A percentile compares a stretch with the other conserved stretches of the same genome.
Evolutionary conservation across 148 eudicot genomes (phyloP).

Genomic region (Camellia japonica): DNA sequence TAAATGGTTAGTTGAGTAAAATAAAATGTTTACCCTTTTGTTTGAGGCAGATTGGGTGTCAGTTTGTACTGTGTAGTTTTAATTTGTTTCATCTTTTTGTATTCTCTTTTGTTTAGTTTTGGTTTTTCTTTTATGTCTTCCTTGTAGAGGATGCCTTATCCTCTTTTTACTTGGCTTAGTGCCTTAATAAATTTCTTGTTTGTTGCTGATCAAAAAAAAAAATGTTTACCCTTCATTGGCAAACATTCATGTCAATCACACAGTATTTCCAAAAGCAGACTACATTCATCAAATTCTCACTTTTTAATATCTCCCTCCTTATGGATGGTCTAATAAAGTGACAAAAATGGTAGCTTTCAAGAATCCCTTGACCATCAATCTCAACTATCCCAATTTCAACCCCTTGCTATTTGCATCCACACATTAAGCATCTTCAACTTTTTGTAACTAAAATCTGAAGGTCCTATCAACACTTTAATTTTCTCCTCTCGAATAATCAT

Average conservation of each 20-base stretch:
- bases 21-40: neutral
- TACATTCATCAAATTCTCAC: neutral
- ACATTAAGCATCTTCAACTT: slow-evolving; percentile 3
- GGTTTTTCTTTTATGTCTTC: too few relatives aligned
- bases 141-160: too few relatives aligned
- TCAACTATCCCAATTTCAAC: neutral
- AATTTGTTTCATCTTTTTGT: too few relatives aligned
- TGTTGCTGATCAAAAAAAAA: too few relatives aligned
- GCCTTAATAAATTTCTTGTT: too few relatives aligned
- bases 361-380: neutral
- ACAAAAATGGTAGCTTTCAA: slow-evolving; percentile 9
- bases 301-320: neutral
- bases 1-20: neutral
- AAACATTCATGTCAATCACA: neutral
- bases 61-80: too few relatives aligned
- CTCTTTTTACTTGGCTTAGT: too few relatives aligned
- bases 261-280: neutral
- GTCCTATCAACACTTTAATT: neutral
- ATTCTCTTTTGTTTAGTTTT: too few relatives aligned
- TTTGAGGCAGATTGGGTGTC: too few relatives aligned
- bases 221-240: neutral
- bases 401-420: slow-evolving; percentile 1
- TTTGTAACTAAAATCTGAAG: neutral
- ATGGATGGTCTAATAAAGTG: neutral
- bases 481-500: slow-evolving; percentile 7